A percentile compares a stretch with the other conserved stretches of the same genome.
Conservation (phyloP, 2,329 filamentous ascomycete genomes). For the Nemania abortiva region DNA sequence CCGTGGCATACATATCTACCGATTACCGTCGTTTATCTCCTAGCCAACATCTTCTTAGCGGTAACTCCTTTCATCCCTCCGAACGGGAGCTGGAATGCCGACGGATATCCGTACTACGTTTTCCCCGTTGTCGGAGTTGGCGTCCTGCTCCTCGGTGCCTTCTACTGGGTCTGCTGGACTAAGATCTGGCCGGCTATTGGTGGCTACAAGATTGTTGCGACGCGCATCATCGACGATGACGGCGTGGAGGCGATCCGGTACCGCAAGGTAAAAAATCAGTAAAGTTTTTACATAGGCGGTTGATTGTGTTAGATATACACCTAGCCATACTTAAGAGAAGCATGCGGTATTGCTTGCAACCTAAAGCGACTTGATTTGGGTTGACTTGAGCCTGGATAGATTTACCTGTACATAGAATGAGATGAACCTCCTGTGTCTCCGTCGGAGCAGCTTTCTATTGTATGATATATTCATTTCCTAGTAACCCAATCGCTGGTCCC, state of each 20-base stretch:
- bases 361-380: neutral
- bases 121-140: constrained; percentile 67
- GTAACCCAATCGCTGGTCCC: neutral
- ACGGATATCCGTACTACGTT: constrained; percentile 67
- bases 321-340: neutral
- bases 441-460: neutral
- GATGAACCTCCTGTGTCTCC: neutral
- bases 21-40: constrained; percentile 61
- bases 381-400: neutral
- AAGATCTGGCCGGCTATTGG: constrained; percentile 62
- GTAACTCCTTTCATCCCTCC: constrained; percentile 69
- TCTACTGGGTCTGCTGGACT: constrained; percentile 68
- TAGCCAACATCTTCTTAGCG: constrained; percentile 65
- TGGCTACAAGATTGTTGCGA: constrained; percentile 62
- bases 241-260: constrained; percentile 50
- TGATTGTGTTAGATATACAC: neutral
- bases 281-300: constrained; percentile 15
- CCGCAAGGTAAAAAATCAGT: constrained; percentile 47
- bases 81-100: constrained; percentile 58
- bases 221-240: constrained; percentile 56
- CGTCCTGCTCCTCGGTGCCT: constrained; percentile 62
- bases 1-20: constrained; percentile 65
- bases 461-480: neutral
- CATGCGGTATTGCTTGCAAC: neutral
- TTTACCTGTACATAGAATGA: neutral